phyloP scores from a whole-genome alignment of 1,139 yeast genomes.

The Debaryomycetaceae sp. region DNA sequence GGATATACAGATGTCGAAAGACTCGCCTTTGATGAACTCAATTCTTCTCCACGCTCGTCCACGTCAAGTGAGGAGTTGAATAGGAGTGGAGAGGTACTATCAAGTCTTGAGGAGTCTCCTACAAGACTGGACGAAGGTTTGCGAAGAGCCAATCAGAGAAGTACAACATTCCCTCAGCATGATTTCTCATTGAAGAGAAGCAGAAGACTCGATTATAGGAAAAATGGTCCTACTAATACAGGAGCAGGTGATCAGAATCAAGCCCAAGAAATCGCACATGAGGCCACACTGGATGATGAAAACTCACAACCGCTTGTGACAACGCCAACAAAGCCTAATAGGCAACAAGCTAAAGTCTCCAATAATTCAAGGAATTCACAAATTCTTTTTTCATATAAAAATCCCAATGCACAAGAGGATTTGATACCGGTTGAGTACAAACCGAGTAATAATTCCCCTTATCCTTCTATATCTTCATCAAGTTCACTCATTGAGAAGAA shows the following conservation, averaged over 20 bases:
- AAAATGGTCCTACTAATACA: conserved; percentile 10
- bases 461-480: conserved; percentile 15
- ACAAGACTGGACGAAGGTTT: background rate
- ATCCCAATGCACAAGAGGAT: conserved; percentile 13
- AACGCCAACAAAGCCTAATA: conserved; percentile 5
- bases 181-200: conserved; percentile 38
- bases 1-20: conserved; percentile 54
- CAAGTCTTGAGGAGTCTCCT: background rate
- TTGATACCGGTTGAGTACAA: conserved; percentile 3
- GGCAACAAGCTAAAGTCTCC: background rate
- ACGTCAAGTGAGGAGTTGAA: background rate
- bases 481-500: conserved; percentile 13
- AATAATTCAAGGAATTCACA: conserved; percentile 26
- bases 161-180: conserved; percentile 5
- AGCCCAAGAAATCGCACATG: background rate
- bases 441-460: conserved; percentile 17
- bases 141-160: background rate
- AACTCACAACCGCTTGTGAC: conserved; percentile 2
- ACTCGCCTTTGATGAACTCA: conserved; percentile 41
- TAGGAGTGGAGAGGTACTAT: conserved; percentile 7
- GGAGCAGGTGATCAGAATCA: background rate
- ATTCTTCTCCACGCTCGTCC: conserved; percentile 22
- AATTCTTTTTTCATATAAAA: conserved; percentile 29
- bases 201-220: conserved; percentile 41
- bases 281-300: background rate